phyloP scores from a whole-genome alignment of 2,329 filamentous ascomycete species.

The Hypoxylon sp. region DNA sequence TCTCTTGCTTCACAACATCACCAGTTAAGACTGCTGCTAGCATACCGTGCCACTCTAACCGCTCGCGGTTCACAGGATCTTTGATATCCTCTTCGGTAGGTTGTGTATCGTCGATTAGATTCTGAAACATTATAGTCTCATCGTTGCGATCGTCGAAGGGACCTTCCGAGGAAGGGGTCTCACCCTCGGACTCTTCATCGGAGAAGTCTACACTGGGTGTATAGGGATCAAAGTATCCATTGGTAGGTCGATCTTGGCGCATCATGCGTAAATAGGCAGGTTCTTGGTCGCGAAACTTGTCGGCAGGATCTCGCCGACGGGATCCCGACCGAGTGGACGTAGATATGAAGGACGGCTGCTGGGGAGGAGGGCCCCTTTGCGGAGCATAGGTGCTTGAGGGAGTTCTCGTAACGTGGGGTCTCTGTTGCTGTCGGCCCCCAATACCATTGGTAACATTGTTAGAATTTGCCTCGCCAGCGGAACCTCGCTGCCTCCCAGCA shows the following conservation, averaged over 20 bases:
- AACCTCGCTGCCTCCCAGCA: slow-evolving; percentile 59
- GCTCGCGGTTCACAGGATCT: slow-evolving; percentile 88
- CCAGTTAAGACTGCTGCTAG: slow-evolving; percentile 94
- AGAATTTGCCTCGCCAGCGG: slow-evolving; percentile 48
- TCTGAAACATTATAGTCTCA: slow-evolving; percentile 90
- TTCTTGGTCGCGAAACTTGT: slow-evolving; percentile 81
- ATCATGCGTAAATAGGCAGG: slow-evolving; percentile 95
- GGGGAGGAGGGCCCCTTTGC: slow-evolving; percentile 65
- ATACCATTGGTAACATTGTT: slow-evolving; percentile 52
- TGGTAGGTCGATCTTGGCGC: slow-evolving; percentile 74
- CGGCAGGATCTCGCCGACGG: slow-evolving; percentile 64
- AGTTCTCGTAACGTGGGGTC: slow-evolving; percentile 77
- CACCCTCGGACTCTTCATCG: slow-evolving; percentile 90
- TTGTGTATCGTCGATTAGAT: slow-evolving; percentile 79
- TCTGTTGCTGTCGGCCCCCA: slow-evolving; percentile 72
- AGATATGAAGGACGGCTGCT: slow-evolving; percentile 57
- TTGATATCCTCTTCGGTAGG: slow-evolving; percentile 91
- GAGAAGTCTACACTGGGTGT: slow-evolving; percentile 76
- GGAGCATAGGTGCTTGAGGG: slow-evolving; percentile 86
- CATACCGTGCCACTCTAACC: slow-evolving; percentile 99
- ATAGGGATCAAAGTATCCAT: slow-evolving; percentile 83
- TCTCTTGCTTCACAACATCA: slow-evolving; percentile 97
- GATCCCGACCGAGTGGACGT: slow-evolving; percentile 59
- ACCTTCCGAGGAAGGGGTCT: slow-evolving; percentile 87
- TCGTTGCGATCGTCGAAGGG: slow-evolving; percentile 91